A percentile compares a stretch with the other conserved stretches of the same genome.
These are phyloP conservation scores for Alliaria petiolata DNA, from an alignment of 345 rosid genomes.

Conservation along the genomic window DNA sequence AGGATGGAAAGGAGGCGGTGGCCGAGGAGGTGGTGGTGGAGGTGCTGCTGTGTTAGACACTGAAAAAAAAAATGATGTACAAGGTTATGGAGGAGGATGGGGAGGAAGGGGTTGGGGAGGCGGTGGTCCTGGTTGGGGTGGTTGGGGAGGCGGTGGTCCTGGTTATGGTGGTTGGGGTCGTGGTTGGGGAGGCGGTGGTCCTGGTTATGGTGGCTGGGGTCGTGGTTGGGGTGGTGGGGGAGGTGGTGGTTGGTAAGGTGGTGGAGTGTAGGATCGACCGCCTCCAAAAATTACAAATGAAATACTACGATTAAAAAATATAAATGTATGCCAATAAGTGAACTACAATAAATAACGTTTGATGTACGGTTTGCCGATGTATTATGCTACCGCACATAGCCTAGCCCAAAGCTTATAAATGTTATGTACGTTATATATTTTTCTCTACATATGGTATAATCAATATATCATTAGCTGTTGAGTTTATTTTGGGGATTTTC, in stretches of 20 bases:
- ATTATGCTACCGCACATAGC: neutral
- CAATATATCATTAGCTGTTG: neutral
- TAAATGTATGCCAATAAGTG: too few species aligned
- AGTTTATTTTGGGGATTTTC: neutral
- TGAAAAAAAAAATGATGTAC: too few species aligned
- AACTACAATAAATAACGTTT: slow-evolving; percentile 4
- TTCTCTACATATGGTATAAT: neutral
- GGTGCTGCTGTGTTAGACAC: too few species aligned
- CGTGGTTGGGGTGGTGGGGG: neutral
- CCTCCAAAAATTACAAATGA: neutral
- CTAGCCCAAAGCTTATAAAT: neutral
- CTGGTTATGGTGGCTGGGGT: neutral
- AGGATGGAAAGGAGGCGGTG: too few species aligned
- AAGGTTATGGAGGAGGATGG: too few species aligned
- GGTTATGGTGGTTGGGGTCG: neutral
- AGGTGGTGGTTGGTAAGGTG: too few species aligned
- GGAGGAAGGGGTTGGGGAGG: too few species aligned
- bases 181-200: neutral
- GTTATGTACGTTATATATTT: neutral
- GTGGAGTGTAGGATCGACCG: neutral
- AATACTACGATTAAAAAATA: neutral
- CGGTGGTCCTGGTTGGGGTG: too few species aligned
- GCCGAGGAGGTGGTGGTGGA: too few species aligned
- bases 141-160: too few species aligned
- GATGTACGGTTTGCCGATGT: slow-evolving; percentile 3